Evolutionary conservation across 176 grass and related monocot species (phyloP).

Genomic region (Poa pratensis): DNA sequence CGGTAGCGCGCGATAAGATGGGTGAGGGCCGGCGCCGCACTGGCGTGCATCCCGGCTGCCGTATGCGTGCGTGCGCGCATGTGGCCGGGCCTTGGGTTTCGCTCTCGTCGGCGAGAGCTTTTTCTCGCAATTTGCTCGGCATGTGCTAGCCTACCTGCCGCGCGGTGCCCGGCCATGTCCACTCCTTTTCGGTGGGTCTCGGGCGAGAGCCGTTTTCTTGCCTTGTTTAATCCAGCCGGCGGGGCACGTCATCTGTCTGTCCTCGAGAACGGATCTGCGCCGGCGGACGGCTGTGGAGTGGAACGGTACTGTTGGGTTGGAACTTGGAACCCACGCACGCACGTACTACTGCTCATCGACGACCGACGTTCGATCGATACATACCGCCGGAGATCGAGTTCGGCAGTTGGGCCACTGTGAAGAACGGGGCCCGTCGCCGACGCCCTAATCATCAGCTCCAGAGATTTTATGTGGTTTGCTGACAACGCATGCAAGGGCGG

Average conservation of each 20-base stretch:
- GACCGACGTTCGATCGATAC: not conserved
- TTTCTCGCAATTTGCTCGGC: constrained; percentile 36
- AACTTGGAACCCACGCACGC: not conserved
- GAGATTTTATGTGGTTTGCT: not conserved
- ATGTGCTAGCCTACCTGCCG: constrained; percentile 15
- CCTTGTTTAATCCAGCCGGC: constrained; percentile 48
- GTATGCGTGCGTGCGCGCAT: not conserved
- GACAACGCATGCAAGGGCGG: not conserved
- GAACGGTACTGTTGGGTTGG: not conserved
- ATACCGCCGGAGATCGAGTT: not conserved
- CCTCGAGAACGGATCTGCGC: constrained; percentile 3
- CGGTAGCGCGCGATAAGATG: not conserved
- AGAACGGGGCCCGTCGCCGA: constrained; percentile 22
- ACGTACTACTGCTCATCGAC: not conserved
- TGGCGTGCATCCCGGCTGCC: not conserved
- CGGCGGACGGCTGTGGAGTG: not conserved
- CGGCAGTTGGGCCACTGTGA: constrained; percentile 10
- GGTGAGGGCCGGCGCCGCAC: constrained; percentile 7
- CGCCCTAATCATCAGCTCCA: constrained; percentile 40
- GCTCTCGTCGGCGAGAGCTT: not conserved
- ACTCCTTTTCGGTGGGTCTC: constrained; percentile 35
- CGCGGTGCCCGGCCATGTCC: constrained; percentile 23
- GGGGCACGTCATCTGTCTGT: not conserved
- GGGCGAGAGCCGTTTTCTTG: constrained; percentile 15
- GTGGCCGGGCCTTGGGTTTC: constrained; percentile 34